Evolutionary conservation across 257 asterid genomes (phyloP).

Genomic region (Solanum clarkiae): DNA sequence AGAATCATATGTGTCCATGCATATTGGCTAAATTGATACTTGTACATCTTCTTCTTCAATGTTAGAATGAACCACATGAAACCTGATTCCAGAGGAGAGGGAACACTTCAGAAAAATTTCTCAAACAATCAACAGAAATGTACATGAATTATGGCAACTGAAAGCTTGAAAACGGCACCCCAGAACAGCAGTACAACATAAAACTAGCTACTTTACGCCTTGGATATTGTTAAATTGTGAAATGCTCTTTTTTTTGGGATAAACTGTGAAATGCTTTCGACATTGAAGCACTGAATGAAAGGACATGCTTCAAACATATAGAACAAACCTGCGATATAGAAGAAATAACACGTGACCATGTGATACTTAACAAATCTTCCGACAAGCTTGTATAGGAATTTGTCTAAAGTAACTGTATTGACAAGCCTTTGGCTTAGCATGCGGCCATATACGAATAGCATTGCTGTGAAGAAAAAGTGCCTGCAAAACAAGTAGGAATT

Average conservation of each 20-base stretch:
- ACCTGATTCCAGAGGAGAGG: slow-evolving; percentile 32
- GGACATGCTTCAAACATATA: background rate
- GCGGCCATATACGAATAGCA: slow-evolving; percentile 82
- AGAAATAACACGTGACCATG: slow-evolving; percentile 86
- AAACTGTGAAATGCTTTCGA: background rate
- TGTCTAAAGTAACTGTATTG: slow-evolving; percentile 68
- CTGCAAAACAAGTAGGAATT: slow-evolving; percentile 21
- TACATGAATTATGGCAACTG: background rate
- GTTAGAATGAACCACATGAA: slow-evolving; percentile 90
- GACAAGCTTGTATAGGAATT: slow-evolving; percentile 57
- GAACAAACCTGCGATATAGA: slow-evolving; percentile 67
- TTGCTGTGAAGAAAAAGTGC: slow-evolving; percentile 88
- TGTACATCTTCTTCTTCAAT: slow-evolving; percentile 83
- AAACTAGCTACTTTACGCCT: background rate
- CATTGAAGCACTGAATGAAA: background rate
- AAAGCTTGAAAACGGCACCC: background rate
- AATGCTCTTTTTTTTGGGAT: background rate
- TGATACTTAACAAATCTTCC: slow-evolving; percentile 68
- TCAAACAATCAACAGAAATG: background rate
- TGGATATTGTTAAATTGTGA: background rate
- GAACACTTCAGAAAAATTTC: background rate
- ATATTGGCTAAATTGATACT: slow-evolving; percentile 84
- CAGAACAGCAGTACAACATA: background rate
- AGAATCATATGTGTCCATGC: slow-evolving; percentile 90
- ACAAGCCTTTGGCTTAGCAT: slow-evolving; percentile 77